Evolutionary conservation across 345 rosid genomes (phyloP).

Genomic region (Eucalyptus grandis): DNA sequence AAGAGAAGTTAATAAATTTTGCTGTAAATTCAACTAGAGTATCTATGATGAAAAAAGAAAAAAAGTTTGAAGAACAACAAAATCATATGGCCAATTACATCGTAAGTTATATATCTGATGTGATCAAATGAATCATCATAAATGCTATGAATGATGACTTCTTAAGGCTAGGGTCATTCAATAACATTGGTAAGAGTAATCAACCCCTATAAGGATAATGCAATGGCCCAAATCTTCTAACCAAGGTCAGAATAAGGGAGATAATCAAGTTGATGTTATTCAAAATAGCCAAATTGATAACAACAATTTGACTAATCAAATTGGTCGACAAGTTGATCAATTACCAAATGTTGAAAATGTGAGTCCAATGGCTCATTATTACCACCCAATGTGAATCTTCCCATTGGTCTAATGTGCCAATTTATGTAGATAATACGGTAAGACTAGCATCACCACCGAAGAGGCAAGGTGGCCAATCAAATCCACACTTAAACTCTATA

Average conservation of each 20-base stretch:
- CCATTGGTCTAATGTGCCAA: fast-evolving
- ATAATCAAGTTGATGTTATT: not conserved
- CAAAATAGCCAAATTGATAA: not conserved
- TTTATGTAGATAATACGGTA: not conserved
- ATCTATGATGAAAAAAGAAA: not conserved
- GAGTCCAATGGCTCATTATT: not conserved
- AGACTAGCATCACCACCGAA: not conserved
- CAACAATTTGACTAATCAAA: not conserved
- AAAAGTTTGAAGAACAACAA: not conserved
- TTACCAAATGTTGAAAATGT: not conserved
- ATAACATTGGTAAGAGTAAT: not conserved
- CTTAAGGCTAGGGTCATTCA: no score
- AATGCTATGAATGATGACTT: not conserved
- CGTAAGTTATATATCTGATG: not conserved
- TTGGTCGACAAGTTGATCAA: fast-evolving
- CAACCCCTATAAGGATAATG: not conserved
- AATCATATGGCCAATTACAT: not conserved
- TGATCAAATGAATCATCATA: not conserved
- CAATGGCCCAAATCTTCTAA: not conserved
- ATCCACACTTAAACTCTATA: not conserved
- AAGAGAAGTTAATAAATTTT: not conserved
- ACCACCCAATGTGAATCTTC: not conserved
- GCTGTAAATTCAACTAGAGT: fast-evolving
- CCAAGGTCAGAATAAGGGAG: not conserved
- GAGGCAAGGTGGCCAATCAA: not conserved